phyloP scores from a whole-genome alignment of 2,329 filamentous ascomycete species.

The Fusarium chuoi region DNA sequence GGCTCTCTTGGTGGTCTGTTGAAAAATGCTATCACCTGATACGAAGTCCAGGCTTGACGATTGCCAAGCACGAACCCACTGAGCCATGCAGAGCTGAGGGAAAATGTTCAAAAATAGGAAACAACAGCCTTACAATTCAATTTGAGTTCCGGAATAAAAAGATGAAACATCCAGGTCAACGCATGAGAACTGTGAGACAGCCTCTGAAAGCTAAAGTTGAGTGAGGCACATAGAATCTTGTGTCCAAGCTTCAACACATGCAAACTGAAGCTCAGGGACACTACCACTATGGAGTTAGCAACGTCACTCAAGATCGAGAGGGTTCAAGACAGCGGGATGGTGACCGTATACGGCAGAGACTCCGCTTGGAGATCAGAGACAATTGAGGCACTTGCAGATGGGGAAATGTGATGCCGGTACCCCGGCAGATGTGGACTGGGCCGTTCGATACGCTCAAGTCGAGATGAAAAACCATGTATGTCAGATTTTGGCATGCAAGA shows the following conservation, averaged over 20 bases:
- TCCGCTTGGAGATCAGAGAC: slow-evolving; percentile 39
- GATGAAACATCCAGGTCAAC: slow-evolving; percentile 16
- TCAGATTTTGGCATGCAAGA: slow-evolving; percentile 31
- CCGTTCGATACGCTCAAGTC: slow-evolving; percentile 24
- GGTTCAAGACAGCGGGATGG: slow-evolving; percentile 26
- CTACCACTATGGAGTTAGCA: slow-evolving; percentile 12
- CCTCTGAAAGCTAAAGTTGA: slow-evolving; percentile 19
- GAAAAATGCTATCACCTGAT: slow-evolving; percentile 25
- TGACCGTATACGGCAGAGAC: slow-evolving; percentile 14
- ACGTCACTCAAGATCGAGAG: slow-evolving; percentile 34
- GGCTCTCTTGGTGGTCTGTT: slow-evolving; percentile 31
- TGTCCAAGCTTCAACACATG: slow-evolving; percentile 20
- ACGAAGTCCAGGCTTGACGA: slow-evolving; percentile 10
- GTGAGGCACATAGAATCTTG: slow-evolving; percentile 22
- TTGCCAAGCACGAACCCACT: slow-evolving; percentile 15
- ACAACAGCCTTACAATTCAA: background rate
- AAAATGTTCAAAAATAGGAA: background rate
- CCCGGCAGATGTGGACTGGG: slow-evolving; percentile 38
- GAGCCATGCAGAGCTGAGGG: background rate
- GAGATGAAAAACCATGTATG: slow-evolving; percentile 36
- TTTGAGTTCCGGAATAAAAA: background rate
- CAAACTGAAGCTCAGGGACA: background rate
- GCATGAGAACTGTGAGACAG: slow-evolving; percentile 22
- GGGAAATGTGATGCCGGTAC: slow-evolving; percentile 40
- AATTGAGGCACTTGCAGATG: slow-evolving; percentile 38